Evolutionary conservation across 2,329 filamentous ascomycete genomes (phyloP).

Genomic region (Sodiomyces alkalinus): DNA sequence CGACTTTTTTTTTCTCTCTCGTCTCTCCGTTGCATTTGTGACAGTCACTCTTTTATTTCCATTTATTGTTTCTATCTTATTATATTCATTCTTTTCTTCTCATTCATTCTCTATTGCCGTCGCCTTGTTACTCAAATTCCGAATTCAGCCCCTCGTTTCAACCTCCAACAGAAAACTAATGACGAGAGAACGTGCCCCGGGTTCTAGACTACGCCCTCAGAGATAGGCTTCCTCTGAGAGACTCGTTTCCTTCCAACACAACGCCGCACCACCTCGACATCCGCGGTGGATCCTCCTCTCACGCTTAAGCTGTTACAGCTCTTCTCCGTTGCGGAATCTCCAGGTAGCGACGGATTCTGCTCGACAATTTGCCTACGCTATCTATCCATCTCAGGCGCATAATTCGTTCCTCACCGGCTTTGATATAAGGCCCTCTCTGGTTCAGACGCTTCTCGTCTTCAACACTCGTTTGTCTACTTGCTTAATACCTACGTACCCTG

Average conservation of each 20-base stretch:
- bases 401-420: too few relatives aligned
- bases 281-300: too few relatives aligned
- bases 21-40: slow-evolving; percentile 1
- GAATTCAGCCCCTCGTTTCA: neutral
- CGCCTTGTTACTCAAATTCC: neutral
- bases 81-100: too few relatives aligned
- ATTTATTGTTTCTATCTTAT: too few relatives aligned
- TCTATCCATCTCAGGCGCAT: neutral
- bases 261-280: too few relatives aligned
- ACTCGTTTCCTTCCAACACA: too few relatives aligned
- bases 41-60: too few relatives aligned
- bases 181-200: neutral
- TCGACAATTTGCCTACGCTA: neutral
- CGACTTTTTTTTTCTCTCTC: slow-evolving; percentile 5
- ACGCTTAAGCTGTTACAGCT: neutral
- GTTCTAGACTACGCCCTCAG: neutral
- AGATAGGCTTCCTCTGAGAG: too few relatives aligned
- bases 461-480: slow-evolving; percentile 2
- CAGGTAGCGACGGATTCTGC: neutral
- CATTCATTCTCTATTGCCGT: slow-evolving; percentile 1
- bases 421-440: slow-evolving; percentile 1
- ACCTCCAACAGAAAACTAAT: neutral
- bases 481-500: slow-evolving; percentile 3
- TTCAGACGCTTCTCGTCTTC: slow-evolving; percentile 3
- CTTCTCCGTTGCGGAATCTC: neutral